These are phyloP conservation scores for Sphaceloma murrayae DNA, from an alignment of 2,329 filamentous ascomycete species.

Conservation along the genomic window DNA sequence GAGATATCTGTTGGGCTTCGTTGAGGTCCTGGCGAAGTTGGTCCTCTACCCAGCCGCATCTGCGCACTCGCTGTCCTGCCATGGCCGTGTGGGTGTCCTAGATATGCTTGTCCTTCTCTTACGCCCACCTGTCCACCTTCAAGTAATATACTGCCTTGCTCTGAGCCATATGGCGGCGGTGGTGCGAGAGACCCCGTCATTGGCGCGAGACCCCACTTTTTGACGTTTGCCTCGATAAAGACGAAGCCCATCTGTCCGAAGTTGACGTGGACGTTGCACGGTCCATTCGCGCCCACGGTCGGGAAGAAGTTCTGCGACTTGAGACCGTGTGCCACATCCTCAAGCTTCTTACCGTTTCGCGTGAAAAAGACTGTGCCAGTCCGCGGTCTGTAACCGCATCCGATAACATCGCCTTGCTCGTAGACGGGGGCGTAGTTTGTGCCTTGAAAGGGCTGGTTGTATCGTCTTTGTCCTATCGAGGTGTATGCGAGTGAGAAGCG, in stretches of 20 bases:
- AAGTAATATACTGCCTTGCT: conserved; percentile 90
- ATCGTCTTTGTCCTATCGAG: conserved; percentile 75
- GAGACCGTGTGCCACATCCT: conserved; percentile 85
- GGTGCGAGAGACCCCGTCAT: conserved; percentile 92
- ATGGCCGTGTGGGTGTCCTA: conserved; percentile 46
- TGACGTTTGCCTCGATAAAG: conserved; percentile 98
- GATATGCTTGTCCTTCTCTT: conserved; percentile 45
- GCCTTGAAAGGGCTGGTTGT: conserved; percentile 81
- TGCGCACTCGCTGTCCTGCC: conserved; percentile 68
- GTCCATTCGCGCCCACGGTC: conserved; percentile 90
- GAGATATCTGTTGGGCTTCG: conserved; percentile 94
- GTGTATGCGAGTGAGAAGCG: conserved; percentile 87
- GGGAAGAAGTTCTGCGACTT: conserved; percentile 97
- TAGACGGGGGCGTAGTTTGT: conserved; percentile 74
- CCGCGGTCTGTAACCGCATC: conserved; percentile 86
- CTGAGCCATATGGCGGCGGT: conserved; percentile 90
- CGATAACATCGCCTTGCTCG: conserved; percentile 90
- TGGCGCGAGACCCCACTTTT: conserved; percentile 97
- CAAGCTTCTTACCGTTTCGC: conserved; percentile 91
- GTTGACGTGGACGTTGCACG: conserved; percentile 88
- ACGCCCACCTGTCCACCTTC: conserved; percentile 60
- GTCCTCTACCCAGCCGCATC: conserved; percentile 58
- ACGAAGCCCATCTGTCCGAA: conserved; percentile 97
- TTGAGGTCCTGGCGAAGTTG: conserved; percentile 72
- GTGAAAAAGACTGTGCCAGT: conserved; percentile 97